A percentile compares a stretch with the other conserved stretches of the same genome.
These are phyloP conservation scores for Lolium perenne DNA, from an alignment of 176 grass and related monocot species.

Conservation along the genomic window DNA sequence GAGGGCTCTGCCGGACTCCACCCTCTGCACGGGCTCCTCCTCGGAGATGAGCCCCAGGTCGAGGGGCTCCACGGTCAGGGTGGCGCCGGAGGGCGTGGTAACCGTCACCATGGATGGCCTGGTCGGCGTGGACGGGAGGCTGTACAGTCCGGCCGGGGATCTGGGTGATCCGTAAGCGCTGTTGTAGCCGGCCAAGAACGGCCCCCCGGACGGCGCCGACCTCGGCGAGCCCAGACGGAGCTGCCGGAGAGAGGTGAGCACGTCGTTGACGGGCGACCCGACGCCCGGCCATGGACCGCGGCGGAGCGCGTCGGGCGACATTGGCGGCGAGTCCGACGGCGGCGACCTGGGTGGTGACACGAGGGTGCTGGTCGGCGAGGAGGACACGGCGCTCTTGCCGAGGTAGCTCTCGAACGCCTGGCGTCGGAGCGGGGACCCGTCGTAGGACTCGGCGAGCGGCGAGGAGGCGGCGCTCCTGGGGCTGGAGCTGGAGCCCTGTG, in stretches of 20 bases:
- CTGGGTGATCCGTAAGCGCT: constrained; percentile 48
- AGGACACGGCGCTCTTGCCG: constrained; percentile 51
- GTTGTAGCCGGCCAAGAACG: constrained; percentile 43
- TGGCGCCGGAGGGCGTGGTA: constrained; percentile 21
- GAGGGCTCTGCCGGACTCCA: constrained; percentile 81
- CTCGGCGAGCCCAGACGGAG: constrained; percentile 66
- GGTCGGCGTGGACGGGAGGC: constrained; percentile 66
- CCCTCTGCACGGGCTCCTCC: constrained; percentile 58
- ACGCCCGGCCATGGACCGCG: constrained; percentile 51
- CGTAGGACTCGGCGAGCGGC: constrained; percentile 68
- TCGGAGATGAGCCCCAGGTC: constrained; percentile 53
- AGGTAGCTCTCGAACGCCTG: constrained; percentile 70
- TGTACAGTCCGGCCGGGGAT: constrained; percentile 46
- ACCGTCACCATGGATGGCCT: constrained; percentile 11
- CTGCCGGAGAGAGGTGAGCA: constrained; percentile 64
- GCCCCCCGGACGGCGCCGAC: constrained; percentile 45
- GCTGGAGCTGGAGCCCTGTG: constrained; percentile 15
- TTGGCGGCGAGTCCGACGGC: constrained; percentile 72
- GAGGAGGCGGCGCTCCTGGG: constrained; percentile 30
- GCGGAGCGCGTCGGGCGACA: constrained; percentile 58
- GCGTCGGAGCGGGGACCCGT: constrained; percentile 74
- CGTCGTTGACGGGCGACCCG: constrained; percentile 57
- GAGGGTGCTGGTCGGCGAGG: constrained; percentile 83
- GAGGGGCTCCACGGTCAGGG: constrained; percentile 36
- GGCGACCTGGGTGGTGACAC: constrained; percentile 66